Conservation (phyloP, 1,139 yeast species). For the Debaryomyces psychrophilus region DNA sequence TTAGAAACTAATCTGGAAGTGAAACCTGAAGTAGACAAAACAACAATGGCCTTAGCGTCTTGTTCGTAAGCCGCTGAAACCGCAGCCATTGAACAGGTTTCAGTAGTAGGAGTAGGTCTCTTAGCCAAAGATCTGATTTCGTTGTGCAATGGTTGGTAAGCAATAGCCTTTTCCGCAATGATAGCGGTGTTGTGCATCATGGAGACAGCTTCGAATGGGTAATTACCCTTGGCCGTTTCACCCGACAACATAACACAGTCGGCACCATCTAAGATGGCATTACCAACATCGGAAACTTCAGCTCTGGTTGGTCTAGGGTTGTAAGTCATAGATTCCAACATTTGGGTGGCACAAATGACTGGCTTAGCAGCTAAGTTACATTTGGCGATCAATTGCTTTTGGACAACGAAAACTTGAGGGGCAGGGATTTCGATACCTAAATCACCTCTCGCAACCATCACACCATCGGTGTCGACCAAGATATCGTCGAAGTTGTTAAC, state of each 20-base stretch:
- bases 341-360: slow-evolving; percentile 99
- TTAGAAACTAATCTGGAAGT: slow-evolving; percentile 96
- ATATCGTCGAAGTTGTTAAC: slow-evolving; percentile 98
- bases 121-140: slow-evolving; percentile 85
- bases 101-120: slow-evolving; percentile 91
- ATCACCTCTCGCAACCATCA: slow-evolving; percentile 99
- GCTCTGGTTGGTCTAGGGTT: slow-evolving; percentile 99
- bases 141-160: slow-evolving; percentile 83
- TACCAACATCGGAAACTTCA: slow-evolving; percentile 98
- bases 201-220: slow-evolving; percentile 95
- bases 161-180: slow-evolving; percentile 96
- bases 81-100: slow-evolving; percentile 97
- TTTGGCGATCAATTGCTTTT: slow-evolving; percentile 98
- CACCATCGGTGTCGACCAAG: slow-evolving; percentile 94
- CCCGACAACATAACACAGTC: slow-evolving; percentile 99
- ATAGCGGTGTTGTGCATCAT: slow-evolving; percentile 99
- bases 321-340: slow-evolving; percentile 99
- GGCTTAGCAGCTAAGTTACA: slow-evolving; percentile 99
- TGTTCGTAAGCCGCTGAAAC: slow-evolving; percentile 96
- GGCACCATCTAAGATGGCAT: slow-evolving; percentile 98
- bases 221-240: slow-evolving; percentile 99
- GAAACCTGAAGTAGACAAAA: slow-evolving; percentile 90
- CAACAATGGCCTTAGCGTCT: slow-evolving; percentile 95
- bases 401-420: slow-evolving; percentile 97
- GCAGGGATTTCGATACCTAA: slow-evolving; percentile 99